Evolutionary conservation across 495 filamentous ascomycete genomes (phyloP), one percentile per base, ranked within the genome.

Genomic region (Trichocladium uniseriatum): DNA sequence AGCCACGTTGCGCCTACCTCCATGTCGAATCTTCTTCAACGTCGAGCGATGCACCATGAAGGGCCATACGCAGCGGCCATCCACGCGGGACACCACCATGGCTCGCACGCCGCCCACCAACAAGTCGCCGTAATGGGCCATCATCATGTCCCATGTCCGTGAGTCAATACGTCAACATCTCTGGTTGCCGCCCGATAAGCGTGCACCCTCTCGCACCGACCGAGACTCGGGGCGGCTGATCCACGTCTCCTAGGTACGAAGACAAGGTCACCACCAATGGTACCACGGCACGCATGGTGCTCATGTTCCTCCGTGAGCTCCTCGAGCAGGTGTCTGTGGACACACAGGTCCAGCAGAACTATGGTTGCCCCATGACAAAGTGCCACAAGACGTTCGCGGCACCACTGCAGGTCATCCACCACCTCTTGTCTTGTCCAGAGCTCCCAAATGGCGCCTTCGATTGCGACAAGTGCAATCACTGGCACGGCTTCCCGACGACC

Each of bases 271-370:
- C 54, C 39, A 44, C 46, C 11, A 52, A 65, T 48, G 60, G 60
- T 35, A 62, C 60, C 2, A 53, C 56, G 45, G 62, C 64, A 15
- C 64, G 62, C 29, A 57, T 67, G 51, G 56, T 60, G 8, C 52
- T 67, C 27, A 56, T 67, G 56, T 65, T 67, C 42, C 51, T 67
- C 21, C 60, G 62, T n/a, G 62, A 62, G 16, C 54, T 65, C 14
- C 51, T 67, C 16, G 64, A 67, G 31, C 60, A 57, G 43, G 45
- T 55, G 5, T 54, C 46, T 5, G 31, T 35, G 16, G 37, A 8
- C 11, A 24, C 21, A 11, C 41, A 48, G 6, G 11, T 38, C 8
- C 56, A 52, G 5, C 59, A 64, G 42, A 51, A 38, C 15, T 63
- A 63, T 42, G 45, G 6, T 46, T 67, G 64, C 38, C 64, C 64